A percentile compares a stretch with the other conserved stretches of the same genome.
Evolutionary conservation across 1,139 yeast species (phyloP).

Genomic region (Diutina pseudorugosa): DNA sequence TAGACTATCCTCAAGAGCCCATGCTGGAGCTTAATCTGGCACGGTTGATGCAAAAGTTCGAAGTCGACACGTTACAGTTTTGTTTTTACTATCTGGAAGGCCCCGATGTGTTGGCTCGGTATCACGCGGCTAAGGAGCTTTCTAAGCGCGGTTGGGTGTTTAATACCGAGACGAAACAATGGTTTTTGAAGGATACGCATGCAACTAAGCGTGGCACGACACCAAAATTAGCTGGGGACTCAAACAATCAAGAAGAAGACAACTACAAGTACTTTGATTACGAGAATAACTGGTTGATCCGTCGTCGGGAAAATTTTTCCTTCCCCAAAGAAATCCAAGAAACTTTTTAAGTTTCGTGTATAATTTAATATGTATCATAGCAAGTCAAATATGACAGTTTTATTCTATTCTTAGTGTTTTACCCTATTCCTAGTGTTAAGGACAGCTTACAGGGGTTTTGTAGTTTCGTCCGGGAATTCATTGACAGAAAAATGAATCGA

Average conservation of each 20-base stretch:
- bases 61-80: conserved; percentile 81
- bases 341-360: conserved; percentile 6
- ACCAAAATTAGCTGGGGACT: not conserved
- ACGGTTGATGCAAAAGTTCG: conserved; percentile 57
- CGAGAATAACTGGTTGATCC: conserved; percentile 79
- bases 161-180: conserved; percentile 63
- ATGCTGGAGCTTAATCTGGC: conserved; percentile 42
- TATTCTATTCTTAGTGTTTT: no score
- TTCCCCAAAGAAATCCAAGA: conserved; percentile 16
- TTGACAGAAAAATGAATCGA: no score
- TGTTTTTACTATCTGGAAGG: conserved; percentile 68
- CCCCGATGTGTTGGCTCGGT: conserved; percentile 37
- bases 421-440: no score
- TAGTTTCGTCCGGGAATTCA: no score
- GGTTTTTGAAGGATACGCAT: conserved; percentile 50
- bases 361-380: not conserved
- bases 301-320: conserved; percentile 62
- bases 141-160: conserved; percentile 80
- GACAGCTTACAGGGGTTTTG: no score
- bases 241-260: not conserved
- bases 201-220: conserved; percentile 6
- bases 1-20: conserved; percentile 89
- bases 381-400: not conserved
- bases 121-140: conserved; percentile 76
- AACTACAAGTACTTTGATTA: conserved; percentile 82